phyloP scores from a whole-genome alignment of 345 rosid species.

The Mercurialis annua region DNA sequence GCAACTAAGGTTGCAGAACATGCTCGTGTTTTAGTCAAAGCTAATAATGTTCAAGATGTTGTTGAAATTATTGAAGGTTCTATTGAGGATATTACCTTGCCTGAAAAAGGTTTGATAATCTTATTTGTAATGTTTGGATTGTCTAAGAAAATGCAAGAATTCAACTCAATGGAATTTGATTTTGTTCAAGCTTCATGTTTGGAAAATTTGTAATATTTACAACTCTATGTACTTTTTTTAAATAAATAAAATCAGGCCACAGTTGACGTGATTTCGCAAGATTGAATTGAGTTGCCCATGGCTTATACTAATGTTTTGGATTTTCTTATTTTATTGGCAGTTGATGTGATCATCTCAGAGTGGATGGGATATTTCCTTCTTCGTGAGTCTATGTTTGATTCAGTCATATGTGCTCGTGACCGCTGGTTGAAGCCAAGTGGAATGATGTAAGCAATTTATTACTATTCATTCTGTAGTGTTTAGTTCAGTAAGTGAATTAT shows the following conservation, averaged over 20 bases:
- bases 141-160: not conserved
- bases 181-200: not conserved
- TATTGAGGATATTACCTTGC: constrained; percentile 72
- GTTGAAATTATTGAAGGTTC: constrained; percentile 89
- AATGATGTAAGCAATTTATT: constrained; percentile 63
- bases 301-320: not conserved
- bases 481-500: not conserved
- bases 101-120: constrained; percentile 68
- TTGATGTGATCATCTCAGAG: constrained; percentile 96
- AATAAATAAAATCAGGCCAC: not conserved
- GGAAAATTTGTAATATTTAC: not conserved
- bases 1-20: constrained; percentile 94
- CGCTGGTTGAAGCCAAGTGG: constrained; percentile 94
- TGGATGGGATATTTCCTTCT: constrained; percentile 99
- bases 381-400: constrained; percentile 98
- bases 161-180: not conserved
- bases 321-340: constrained; percentile 41
- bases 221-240: not conserved
- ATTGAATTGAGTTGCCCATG: not conserved
- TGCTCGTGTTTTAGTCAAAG: constrained; percentile 78
- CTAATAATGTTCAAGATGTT: constrained; percentile 64
- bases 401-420: constrained; percentile 94
- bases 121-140: not conserved
- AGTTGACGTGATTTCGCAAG: no score
- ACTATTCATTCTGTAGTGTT: not conserved